Evolutionary conservation across 306 rosid genomes (phyloP), one percentile per base, ranked within the genome.

Genomic region (Fragaria nilgerrensis): DNA sequence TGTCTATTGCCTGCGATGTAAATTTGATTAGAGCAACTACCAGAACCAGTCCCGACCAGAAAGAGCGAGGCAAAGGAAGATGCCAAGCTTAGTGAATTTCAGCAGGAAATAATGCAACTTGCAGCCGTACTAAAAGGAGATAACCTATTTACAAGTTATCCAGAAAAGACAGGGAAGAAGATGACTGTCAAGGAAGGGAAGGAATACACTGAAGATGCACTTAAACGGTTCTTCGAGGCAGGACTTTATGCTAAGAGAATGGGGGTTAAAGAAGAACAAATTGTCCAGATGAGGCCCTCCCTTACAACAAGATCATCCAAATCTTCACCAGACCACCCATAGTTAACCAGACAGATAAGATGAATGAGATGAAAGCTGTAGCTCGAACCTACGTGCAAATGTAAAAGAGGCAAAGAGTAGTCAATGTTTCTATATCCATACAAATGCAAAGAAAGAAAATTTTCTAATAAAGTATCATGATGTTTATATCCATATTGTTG

Each of bases 271-370:
- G 87, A 79, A 68, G 94, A 94, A 63, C 89, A 85, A 59, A 89
- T 90, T 56, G 97, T 94, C 44, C 92, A 89, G 70, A 94, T 91
- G 97, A 94, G 87, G 74, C 98, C 98, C 37, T 94, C 97, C 75
- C 91, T 91, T 78, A 88, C 96, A 49, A 81, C 97, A 29, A 86
- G 97, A 78, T 62, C 88, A 56, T 63, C 82, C 17, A 61, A 22
- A 20, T 37, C 80, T 65, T 16, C 75, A 27, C 13, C 70, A 41
- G 50, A 72, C 61, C 27, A 53, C 19, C 87, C 85, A 34, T 81
- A 68, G 73, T 3, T 39, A 56, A 65, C 23, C 61, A 52, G 23
- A 68, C 45, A 34, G 9, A 7, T 3, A 3, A 62, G 34, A 45
- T 45, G 1, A 23, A 69, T 45, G 70, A 44, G 39, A 59, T 43